Base-by-base conservation (phyloP, 768 basidiomycete genomes). In the Rhizopogon rudus region DNA sequence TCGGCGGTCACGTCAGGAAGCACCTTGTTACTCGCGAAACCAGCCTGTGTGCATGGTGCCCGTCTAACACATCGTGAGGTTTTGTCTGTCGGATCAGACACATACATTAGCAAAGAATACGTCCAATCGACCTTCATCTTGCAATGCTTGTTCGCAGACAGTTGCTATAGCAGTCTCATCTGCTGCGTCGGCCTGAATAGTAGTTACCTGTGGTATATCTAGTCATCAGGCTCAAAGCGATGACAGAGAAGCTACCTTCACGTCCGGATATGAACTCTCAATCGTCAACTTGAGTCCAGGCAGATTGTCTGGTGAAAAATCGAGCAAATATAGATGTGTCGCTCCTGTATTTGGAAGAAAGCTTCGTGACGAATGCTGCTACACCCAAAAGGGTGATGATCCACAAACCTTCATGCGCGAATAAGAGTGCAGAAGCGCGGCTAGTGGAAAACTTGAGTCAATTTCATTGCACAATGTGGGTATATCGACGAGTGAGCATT, bases 41-140 rank as follows among this genome's bases (percentile, higher is more conserved):
- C 91, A 54, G 91, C 91, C 90, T 93, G 57, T 16, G 41, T 40
- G 20, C 40, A 16, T 33, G 56, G 8, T 33, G 14, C 5, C 46
- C 17, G 17, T 31, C 52, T 16, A 44, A 16, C 28, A 17, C 25
- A 25, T 25, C 25, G 45, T 28, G 5, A 44, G 33, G 29, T 40
- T 37, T 20, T 28, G 14, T 40, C 50, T 29, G 1, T 39, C 42
- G 44, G 14, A 54, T 39, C 25, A 10, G 28, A 54, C 25, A 63
- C 83, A 51, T 64, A 92, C 94, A 67, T 98, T 97, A 35, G 95
- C 95, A 66, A 94, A 98, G 77, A 97, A 97, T 59, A 95, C 85
- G 61, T 98, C 95, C 12, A 98, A 76, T 56, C 83, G 80, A 8
- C 93, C 93, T 65, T 95, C 87, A 57, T 97, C 93, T 42, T 80